Evolutionary conservation across 176 grass and related monocot species (phyloP), one percentile per base, ranked within the genome.

Genomic region (Phoenix dactylifera): DNA sequence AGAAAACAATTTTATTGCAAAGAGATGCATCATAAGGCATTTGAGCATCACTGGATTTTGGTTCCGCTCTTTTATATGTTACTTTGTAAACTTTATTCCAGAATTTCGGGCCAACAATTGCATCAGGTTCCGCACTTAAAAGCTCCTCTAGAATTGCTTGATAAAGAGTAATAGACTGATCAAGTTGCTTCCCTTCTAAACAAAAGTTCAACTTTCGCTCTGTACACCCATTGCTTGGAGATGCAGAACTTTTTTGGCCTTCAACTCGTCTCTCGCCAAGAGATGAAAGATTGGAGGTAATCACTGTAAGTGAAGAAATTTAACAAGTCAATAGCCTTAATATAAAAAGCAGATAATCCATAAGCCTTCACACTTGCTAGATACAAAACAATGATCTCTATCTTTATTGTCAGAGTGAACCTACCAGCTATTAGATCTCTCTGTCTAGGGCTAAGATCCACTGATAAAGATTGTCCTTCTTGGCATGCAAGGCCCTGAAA

Each of bases 111-210:
- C 77, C 84, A 64, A 88, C 63, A 75, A 92, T 81, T 65, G 88
- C 66, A 72, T 92, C 93, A 88, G 81, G 80, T 18, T 83, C 87
- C 80, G 59, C 55, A 65, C 68, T 80, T 51, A 82, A 80, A 73
- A 83, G 84, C 65, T 92, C 79, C 50, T 91, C 72, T 17, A 98
- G 72, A 69, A 98, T 66, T 78, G 87, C 86, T 74, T 98, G 87
- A 53, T 98, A 92, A 48, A 98, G 73, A 64, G 87, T 90, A 72
- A 76, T 22, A 59, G 93, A 88, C 60, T 44, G 62, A 58, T 85
- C 80, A 57, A 98, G 79, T 50, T 89, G 78, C 66, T 88, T 98
- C 51, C 81, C 84, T 73, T 85, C 85, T 49, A 88, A 88, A 50
- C 65, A 71, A 66, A 97, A 97, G 51, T 69, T 64, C 72, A 97